Conservation (phyloP, 2,329 filamentous ascomycete species). For the Xylaria polymorpha region DNA sequence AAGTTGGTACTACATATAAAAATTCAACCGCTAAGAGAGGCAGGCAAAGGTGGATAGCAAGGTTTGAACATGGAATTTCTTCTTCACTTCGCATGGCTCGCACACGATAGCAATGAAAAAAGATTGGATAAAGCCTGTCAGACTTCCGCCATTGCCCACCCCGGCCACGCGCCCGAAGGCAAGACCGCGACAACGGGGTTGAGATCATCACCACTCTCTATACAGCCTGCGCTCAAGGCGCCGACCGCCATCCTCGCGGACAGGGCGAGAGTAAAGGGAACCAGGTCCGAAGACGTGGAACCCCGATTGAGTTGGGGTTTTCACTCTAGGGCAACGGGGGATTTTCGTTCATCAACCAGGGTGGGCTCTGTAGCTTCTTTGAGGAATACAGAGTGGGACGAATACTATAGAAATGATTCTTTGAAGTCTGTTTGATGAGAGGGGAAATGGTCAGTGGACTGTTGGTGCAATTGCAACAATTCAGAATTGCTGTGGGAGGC, state of each 20-base stretch:
- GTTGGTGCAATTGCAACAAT: not conserved
- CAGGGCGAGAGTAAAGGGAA: slow-evolving; percentile 65
- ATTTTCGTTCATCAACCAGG: slow-evolving; percentile 94
- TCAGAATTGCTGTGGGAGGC: slow-evolving; percentile 2
- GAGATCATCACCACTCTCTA: slow-evolving; percentile 97
- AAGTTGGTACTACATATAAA: no score
- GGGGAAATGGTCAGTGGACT: slow-evolving; percentile 35
- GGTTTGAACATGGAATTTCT: slow-evolving; percentile 51
- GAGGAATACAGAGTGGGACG: slow-evolving; percentile 91
- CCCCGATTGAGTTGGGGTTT: slow-evolving; percentile 60
- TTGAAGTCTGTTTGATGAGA: slow-evolving; percentile 51
- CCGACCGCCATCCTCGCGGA: slow-evolving; percentile 70
- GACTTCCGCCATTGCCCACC: slow-evolving; percentile 90
- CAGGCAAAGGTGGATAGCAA: no score
- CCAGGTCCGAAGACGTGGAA: slow-evolving; percentile 53
- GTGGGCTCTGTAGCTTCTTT: slow-evolving; percentile 93
- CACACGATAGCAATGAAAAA: slow-evolving; percentile 67
- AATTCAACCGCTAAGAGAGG: no score
- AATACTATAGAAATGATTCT: slow-evolving; percentile 99
- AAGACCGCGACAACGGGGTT: slow-evolving; percentile 74
- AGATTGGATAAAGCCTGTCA: slow-evolving; percentile 72
- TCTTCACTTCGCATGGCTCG: slow-evolving; percentile 63
- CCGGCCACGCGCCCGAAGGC: slow-evolving; percentile 80
- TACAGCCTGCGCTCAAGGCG: slow-evolving; percentile 63
- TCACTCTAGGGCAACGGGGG: slow-evolving; percentile 93